These are phyloP conservation scores for Candida dendrica DNA, from an alignment of 805 yeast genomes.

Conservation along the genomic window DNA sequence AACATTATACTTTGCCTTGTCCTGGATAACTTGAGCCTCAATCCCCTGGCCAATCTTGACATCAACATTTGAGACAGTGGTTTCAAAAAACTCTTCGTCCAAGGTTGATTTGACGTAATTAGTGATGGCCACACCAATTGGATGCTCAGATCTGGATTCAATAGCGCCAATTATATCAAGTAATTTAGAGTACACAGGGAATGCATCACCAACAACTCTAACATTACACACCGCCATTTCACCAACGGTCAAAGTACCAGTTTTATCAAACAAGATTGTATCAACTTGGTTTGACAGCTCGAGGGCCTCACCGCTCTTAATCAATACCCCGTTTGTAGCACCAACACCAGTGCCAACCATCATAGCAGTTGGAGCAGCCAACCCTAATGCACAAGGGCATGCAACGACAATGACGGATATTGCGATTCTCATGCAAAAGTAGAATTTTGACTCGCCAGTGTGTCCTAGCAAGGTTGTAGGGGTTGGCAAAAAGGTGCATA, in stretches of 20 bases:
- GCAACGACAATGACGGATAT: conserved; percentile 95
- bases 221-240: conserved; percentile 43
- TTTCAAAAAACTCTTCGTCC: conserved; percentile 1
- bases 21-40: conserved; percentile 13
- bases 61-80: conserved; percentile 18
- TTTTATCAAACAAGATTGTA: conserved; percentile 81
- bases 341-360: conserved; percentile 99
- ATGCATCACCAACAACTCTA: conserved; percentile 7
- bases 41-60: conserved; percentile 33
- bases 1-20: conserved; percentile 25
- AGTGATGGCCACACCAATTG: conserved; percentile 69
- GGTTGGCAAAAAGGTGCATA: conserved; percentile 26
- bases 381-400: conserved; percentile 96
- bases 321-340: conserved; percentile 79
- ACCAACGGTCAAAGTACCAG: conserved; percentile 92
- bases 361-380: conserved; percentile 97
- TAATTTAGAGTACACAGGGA: conserved; percentile 21
- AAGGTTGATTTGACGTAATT: conserved; percentile 22
- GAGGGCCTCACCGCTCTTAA: conserved; percentile 88
- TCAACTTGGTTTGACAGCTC: conserved; percentile 64
- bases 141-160: conserved; percentile 79
- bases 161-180: conserved; percentile 51
- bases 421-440: conserved; percentile 67
- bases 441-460: conserved; percentile 47
- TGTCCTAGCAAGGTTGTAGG: conserved; percentile 43